A percentile compares a stretch with the other conserved stretches of the same genome.
Conservation (phyloP, 108 stramenopile genomes). For the Stephanodiscus minutulus region DNA sequence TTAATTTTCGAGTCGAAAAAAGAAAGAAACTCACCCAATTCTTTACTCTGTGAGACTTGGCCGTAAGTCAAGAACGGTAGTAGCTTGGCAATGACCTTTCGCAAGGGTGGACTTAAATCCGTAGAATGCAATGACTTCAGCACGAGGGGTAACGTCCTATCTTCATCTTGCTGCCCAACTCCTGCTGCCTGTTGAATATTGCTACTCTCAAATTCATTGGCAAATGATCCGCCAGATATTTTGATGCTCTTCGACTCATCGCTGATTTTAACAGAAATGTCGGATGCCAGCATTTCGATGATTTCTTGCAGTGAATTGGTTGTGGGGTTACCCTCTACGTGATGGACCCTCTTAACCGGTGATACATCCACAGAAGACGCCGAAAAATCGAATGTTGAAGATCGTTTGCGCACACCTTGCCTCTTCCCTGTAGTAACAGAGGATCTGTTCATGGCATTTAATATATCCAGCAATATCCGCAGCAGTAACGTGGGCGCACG, state of each 20-base stretch:
- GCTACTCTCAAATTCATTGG: conserved; percentile 7
- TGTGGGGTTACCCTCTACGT: conserved; percentile 53
- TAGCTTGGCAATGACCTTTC: conserved; percentile 83
- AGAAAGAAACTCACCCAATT: conserved; percentile 38
- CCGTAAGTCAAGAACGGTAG: conserved; percentile 88
- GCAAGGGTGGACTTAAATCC: conserved; percentile 65
- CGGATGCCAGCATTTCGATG: conserved; percentile 78
- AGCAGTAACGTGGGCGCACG: conserved; percentile 81
- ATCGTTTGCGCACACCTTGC: conserved; percentile 9
- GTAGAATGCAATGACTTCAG: conserved; percentile 71
- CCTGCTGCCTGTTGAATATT: neutral
- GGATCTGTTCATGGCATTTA: conserved; percentile 73
- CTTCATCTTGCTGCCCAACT: conserved; percentile 49
- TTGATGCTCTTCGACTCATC: conserved; percentile 25
- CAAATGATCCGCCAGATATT: conserved; percentile 24
- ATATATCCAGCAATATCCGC: conserved; percentile 73
- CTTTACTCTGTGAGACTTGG: conserved; percentile 60
- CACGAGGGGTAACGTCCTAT: conserved; percentile 69
- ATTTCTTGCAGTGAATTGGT: conserved; percentile 73
- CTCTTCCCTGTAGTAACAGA: conserved; percentile 5
- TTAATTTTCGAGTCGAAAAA: no score
- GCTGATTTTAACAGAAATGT: conserved; percentile 58
- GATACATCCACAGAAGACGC: conserved; percentile 19
- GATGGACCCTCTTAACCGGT: neutral
- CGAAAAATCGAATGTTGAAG: conserved; percentile 12